Evolutionary conservation across 2,329 filamentous ascomycete genomes (phyloP).

Genomic region (Pestalotiopsis sp.): DNA sequence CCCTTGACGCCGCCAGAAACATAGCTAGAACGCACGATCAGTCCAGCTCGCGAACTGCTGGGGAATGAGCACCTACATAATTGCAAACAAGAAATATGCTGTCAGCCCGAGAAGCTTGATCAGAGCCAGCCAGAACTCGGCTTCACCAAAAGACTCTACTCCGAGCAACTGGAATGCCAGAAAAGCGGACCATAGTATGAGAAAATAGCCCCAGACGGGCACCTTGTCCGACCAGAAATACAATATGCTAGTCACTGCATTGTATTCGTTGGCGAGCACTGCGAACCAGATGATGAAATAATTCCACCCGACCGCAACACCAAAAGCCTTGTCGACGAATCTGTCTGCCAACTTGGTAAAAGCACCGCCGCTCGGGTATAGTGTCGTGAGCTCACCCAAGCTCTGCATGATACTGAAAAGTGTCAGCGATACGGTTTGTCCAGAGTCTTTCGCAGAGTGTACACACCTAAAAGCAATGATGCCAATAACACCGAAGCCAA

Average conservation of each 20-base stretch:
- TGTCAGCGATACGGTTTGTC: neutral
- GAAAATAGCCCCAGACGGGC: conserved; percentile 69
- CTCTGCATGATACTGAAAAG: conserved; percentile 67
- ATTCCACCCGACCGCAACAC: conserved; percentile 71
- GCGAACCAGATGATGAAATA: conserved; percentile 71
- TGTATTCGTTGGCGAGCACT: conserved; percentile 72
- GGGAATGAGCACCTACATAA: conserved; percentile 46
- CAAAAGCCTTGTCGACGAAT: conserved; percentile 72
- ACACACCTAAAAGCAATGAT: conserved; percentile 57
- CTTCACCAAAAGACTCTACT: conserved; percentile 75
- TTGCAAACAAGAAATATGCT: conserved; percentile 74
- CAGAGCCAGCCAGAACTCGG: conserved; percentile 78
- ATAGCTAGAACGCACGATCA: conserved; percentile 44
- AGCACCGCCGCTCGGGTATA: conserved; percentile 71
- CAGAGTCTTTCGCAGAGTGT: neutral
- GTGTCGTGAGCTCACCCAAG: conserved; percentile 72
- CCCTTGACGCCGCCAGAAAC: conserved; percentile 68
- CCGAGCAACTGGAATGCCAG: conserved; percentile 70
- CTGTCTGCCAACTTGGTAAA: conserved; percentile 73
- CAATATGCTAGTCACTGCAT: conserved; percentile 67
- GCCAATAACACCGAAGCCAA: conserved; percentile 74
- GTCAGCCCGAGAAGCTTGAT: conserved; percentile 72
- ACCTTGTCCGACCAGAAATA: conserved; percentile 65
- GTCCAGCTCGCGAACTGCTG: neutral
- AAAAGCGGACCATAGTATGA: conserved; percentile 69